Base-by-base conservation (phyloP, 129 eudicot species). In the Helichrysum umbraculigerum region DNA sequence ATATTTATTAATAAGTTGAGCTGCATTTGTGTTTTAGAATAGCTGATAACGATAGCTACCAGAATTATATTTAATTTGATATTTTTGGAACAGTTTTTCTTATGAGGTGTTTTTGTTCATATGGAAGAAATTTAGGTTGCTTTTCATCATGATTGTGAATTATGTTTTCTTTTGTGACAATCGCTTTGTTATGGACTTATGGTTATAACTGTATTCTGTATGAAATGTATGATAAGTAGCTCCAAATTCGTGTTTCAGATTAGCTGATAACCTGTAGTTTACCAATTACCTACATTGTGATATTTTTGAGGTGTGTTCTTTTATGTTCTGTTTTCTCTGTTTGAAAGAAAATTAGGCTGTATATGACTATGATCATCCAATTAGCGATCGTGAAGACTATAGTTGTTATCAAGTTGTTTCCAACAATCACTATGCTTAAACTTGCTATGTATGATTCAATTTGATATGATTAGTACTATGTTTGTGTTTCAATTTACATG, bases 361-460 rank as follows among this genome's bases (percentile, higher is more conserved):
- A 2, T 62, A 4, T 62, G 67, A 21, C 16, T 62, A 10, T 29
- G 67, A 22, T 25, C 1, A 15, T 63, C 37, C 11, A 71, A 78
- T 78, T 50, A 59, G 19, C 4, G 29, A 60, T 44, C 22, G 29
- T 70, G 52, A 20, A 69, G 76, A 52, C 42, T 44, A 41, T 30
- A 35, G 58, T 69, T 69, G 20, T 17, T 12, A 30, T n/a, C 6
- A 75, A 32, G 22, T 25, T 75, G 44, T 63, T 61, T 11, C 62
- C 25, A 29, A 62, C 50, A 63, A 75, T 75, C 30, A 59, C 6
- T 76, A 16, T 77, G 68, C 51, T 68, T 57, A 77, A 77, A 17
- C 60, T 37, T 77, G 68, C 66, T 68, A 35, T 68, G 68, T n/a
- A 6, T 20, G 12, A 20, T 58, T 58, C 7, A 6, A 58, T 10